Evolutionary conservation across 345 rosid genomes (phyloP).

Genomic region (Murraya koenigii): DNA sequence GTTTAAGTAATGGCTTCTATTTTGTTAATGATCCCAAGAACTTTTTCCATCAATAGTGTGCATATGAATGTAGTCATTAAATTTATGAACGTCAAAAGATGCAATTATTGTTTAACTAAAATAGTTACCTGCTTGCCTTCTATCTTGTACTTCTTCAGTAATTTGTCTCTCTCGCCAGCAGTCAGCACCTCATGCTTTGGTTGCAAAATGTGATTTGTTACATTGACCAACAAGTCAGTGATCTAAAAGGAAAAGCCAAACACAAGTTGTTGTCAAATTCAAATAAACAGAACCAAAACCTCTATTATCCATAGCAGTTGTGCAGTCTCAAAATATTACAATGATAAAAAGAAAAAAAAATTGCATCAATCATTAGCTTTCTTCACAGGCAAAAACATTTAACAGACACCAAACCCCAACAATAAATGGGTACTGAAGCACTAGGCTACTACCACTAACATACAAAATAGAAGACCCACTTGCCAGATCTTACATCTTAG

Average conservation of each 20-base stretch:
- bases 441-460: background rate
- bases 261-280: background rate
- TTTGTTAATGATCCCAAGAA: background rate
- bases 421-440: background rate
- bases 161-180: conserved; percentile 23
- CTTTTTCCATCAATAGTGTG: background rate
- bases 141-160: conserved; percentile 25
- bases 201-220: conserved; percentile 30
- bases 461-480: background rate
- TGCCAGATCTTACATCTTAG: background rate
- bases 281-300: background rate
- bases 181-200: conserved; percentile 33
- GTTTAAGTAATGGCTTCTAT: background rate
- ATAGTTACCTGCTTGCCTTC: conserved; percentile 35
- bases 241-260: conserved; percentile 20
- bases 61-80: background rate
- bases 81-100: background rate
- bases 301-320: background rate
- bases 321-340: background rate
- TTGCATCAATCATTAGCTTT: background rate
- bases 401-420: background rate
- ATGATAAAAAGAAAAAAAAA: background rate
- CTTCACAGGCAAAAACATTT: background rate
- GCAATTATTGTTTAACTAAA: background rate
- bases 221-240: conserved; percentile 33